These are phyloP conservation scores for Brettanomyces custersianus DNA, from an alignment of 805 yeast genomes.

Conservation along the genomic window DNA sequence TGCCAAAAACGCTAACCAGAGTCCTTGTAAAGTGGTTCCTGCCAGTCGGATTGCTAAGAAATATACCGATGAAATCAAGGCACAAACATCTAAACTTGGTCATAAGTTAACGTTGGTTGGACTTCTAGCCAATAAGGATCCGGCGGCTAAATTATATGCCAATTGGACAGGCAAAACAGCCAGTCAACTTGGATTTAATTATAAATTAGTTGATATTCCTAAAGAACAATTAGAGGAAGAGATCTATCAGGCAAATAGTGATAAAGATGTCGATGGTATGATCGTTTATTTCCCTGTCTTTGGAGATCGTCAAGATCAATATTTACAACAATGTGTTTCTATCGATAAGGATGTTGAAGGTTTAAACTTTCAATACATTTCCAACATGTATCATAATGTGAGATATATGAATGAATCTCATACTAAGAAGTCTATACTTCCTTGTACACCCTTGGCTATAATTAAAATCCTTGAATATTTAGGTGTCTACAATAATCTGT, in stretches of 20 bases:
- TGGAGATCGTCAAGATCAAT: slow-evolving; percentile 91
- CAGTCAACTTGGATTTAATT: slow-evolving; percentile 75
- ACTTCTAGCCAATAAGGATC: slow-evolving; percentile 83
- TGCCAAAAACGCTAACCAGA: slow-evolving; percentile 16
- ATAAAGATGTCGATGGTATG: slow-evolving; percentile 74
- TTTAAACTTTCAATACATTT: slow-evolving; percentile 79
- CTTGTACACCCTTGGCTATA: slow-evolving; percentile 93
- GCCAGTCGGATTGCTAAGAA: slow-evolving; percentile 85
- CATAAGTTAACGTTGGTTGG: slow-evolving; percentile 78
- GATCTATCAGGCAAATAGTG: slow-evolving; percentile 73
- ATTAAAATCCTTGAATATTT: slow-evolving; percentile 88
- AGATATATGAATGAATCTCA: slow-evolving; percentile 66
- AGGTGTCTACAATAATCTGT: slow-evolving; percentile 73
- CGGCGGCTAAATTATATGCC: slow-evolving; percentile 93
- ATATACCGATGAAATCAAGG: slow-evolving; percentile 62
- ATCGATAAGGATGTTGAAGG: slow-evolving; percentile 95
- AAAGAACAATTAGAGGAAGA: slow-evolving; percentile 82
- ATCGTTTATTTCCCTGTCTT: slow-evolving; percentile 97
- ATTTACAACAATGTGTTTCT: slow-evolving; percentile 88
- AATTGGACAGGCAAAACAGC: slow-evolving; percentile 93
- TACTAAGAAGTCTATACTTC: slow-evolving; percentile 74
- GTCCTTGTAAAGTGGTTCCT: slow-evolving; percentile 66
- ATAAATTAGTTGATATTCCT: slow-evolving; percentile 61
- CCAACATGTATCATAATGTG: slow-evolving; percentile 89
- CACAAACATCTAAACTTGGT: slow-evolving; percentile 42